Base-by-base conservation (phyloP, 2,329 filamentous ascomycete genomes). In the Neopestalotiopsis sp. region DNA sequence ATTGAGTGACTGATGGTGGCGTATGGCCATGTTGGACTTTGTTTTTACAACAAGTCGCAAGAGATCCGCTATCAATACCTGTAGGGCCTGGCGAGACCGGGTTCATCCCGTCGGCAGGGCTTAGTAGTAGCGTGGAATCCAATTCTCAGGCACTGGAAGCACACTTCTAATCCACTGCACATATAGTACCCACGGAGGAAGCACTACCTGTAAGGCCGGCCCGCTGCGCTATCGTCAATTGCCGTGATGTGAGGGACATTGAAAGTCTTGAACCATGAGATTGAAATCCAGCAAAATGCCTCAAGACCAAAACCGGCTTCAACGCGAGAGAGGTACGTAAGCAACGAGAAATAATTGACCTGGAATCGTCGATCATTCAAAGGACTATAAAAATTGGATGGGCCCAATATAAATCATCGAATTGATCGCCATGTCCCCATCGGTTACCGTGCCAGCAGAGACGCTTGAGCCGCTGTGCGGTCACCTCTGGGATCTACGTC, bases 401-500 rank as follows among this genome's bases (percentile, higher is more conserved):
- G 24, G 59, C 59, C 40, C 59, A 30, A 62, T 62, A 62, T 59
- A 30, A 59, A 40, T 13, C 45, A 53, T 53, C 45, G 20, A 20
- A 53, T n/a, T 53, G 45, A 53, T 53, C 45, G 45, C 45, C 45
- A 6, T 53, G 32, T 34, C 61, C 14, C 61, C 40, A 45, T 45
- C 65, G 70, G 73, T 78, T 74, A 70, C 74, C 76, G 70, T 73
- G 76, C 73, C 75, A 53, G 45, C 45, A 77, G 74, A 76, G 70
- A 70, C 71, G 73, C 73, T 73, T 66, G 71, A 72, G 70, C 73
- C 73, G 72, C 70, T 65, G 30, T 68, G 70, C 62, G 69, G 71
- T 59, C 71, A 68, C 24, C 10, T 38, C 20, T 17, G 49, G 56
- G 64, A n/a, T 13, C 64, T 49, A 12, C 24, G 24, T 12, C 24